phyloP scores from a whole-genome alignment of 768 basidiomycete species.

The Termitomyces sp. region DNA sequence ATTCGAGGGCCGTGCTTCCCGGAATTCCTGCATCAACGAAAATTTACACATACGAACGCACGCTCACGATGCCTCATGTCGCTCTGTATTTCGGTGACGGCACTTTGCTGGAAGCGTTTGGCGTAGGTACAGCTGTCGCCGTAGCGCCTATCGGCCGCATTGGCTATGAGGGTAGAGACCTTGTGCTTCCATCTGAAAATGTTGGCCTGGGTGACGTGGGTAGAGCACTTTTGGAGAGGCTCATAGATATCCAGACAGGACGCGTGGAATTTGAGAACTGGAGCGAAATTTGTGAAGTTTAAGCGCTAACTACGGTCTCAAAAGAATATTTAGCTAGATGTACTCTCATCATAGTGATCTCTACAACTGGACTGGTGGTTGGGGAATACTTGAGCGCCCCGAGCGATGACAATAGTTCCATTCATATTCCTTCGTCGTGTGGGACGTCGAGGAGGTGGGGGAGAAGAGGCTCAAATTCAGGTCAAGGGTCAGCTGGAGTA shows the following conservation, averaged over 20 bases:
- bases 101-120: slow-evolving; percentile 69
- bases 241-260: slow-evolving; percentile 75
- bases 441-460: too few species aligned
- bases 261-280: slow-evolving; percentile 58
- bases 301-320: not conserved
- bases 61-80: slow-evolving; percentile 60
- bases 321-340: not conserved
- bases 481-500: too few species aligned
- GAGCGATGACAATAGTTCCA: too few species aligned
- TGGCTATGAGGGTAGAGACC: slow-evolving; percentile 42
- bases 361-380: too few species aligned
- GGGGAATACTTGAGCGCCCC: too few species aligned
- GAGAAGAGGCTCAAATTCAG: too few species aligned
- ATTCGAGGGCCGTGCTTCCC: slow-evolving; percentile 40
- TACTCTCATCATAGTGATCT: not conserved
- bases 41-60: slow-evolving; percentile 51
- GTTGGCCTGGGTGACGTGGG: slow-evolving; percentile 53
- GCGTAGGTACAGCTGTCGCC: slow-evolving; percentile 74
- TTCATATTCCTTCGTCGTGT: too few species aligned
- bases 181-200: slow-evolving; percentile 48
- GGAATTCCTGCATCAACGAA: slow-evolving; percentile 31
- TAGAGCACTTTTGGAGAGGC: slow-evolving; percentile 55
- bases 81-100: slow-evolving; percentile 44
- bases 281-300: slow-evolving; percentile 41
- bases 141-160: slow-evolving; percentile 64